Percentiles rank a stretch among this genome's conserved stretches.
These are phyloP conservation scores for Fraxinus pennsylvanica DNA, from an alignment of 257 asterid genomes.

Conservation along the genomic window DNA sequence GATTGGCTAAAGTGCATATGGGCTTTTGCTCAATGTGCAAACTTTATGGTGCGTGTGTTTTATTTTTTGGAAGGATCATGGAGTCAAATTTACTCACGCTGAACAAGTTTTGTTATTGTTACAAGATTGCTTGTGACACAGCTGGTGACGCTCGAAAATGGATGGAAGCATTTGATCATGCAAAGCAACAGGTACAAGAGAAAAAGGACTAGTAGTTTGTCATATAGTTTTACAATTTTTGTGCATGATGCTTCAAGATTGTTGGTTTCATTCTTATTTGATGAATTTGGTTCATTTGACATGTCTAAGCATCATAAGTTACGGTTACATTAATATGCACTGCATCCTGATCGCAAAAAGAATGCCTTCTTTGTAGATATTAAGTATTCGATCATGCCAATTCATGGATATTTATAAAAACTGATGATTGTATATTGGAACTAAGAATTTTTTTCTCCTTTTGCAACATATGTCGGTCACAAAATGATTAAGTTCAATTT, in stretches of 20 bases:
- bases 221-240: neutral
- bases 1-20: slow-evolving; percentile 7
- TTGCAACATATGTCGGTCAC: neutral
- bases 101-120: slow-evolving; percentile 35
- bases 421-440: slow-evolving; percentile 7
- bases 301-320: slow-evolving; percentile 22
- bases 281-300: slow-evolving; percentile 12
- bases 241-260: neutral
- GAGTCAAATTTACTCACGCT: slow-evolving; percentile 27
- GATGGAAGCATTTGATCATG: slow-evolving; percentile 98
- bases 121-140: slow-evolving; percentile 88
- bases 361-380: slow-evolving; percentile 10
- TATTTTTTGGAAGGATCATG: slow-evolving; percentile 19
- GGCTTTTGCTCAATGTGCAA: slow-evolving; percentile 15
- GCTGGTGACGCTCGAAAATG: slow-evolving; percentile 86
- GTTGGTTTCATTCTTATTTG: slow-evolving; percentile 6
- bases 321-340: slow-evolving; percentile 8
- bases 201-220: slow-evolving; percentile 13
- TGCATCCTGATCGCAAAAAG: neutral
- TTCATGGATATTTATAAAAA: slow-evolving; percentile 1
- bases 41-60: slow-evolving; percentile 8
- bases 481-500: neutral
- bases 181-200: slow-evolving; percentile 80
- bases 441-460: neutral
- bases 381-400: neutral